Evolutionary conservation across 768 basidiomycete genomes (phyloP), one percentile per base, ranked within the genome.

Genomic region (Gymnopilus dilepis): DNA sequence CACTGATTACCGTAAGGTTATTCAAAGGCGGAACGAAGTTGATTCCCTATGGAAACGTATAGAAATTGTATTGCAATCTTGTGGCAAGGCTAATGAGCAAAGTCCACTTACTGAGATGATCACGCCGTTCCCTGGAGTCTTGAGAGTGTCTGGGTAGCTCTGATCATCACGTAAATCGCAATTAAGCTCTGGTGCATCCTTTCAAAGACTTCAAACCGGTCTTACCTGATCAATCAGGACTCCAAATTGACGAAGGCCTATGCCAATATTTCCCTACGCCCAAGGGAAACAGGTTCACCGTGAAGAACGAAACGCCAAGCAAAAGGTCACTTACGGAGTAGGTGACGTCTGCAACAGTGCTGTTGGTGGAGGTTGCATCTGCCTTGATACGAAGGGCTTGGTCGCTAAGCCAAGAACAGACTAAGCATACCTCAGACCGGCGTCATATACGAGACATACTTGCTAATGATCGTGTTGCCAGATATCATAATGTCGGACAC

Each of bases 351-450:
- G 76, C 67, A 4, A 89, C 85, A 7, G 69, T 76, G 54, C 82
- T 81, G 42, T 76, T 76, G 6, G 77, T 79, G 5, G 87, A 80
- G 47, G 61, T 52, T 17, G 77, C 68, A 5, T 82, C 65, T 6
- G 82, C 86, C 74, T 89, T 90, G 74, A 90, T 89, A 47, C 87
- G 84, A 47, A 89, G 77, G 0, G 81, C 86, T 68, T 83, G 82
- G 56, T 76, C 72, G 60, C 85, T 86, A 45, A 56, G 43, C 31
- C 41, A 47, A 45, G 42, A 41, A 7, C 21, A 9, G 26, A 17
- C 26, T 42, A 24, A 19, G 34, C n/a, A 12, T 34, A 47, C 37
- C 26, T 43, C 22, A 21, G 47, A n/a, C 24, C 22, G 37, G 30
- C 31, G n/a, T n/a, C n/a, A 38, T 41, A 34, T 37, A 17, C 28